phyloP scores from a whole-genome alignment of 495 filamentous ascomycete genomes.

The Lasiosphaeria ovina region DNA sequence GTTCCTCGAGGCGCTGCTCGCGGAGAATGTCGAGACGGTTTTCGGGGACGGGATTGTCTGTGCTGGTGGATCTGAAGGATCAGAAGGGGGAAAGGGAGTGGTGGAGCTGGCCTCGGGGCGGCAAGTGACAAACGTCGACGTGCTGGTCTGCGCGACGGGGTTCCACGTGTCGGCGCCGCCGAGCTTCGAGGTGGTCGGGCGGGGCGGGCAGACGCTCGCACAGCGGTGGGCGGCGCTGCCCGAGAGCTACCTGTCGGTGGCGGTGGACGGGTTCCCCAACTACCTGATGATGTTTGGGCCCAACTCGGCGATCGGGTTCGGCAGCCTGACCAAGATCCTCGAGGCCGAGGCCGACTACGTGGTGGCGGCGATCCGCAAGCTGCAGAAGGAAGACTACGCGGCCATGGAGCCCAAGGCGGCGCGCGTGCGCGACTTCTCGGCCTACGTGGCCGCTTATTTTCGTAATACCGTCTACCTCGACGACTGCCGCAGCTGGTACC shows the following conservation, averaged over 20 bases:
- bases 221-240: constrained; percentile 52
- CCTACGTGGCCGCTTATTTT: constrained; percentile 63
- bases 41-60: constrained; percentile 37
- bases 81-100: no score
- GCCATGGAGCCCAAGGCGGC: constrained; percentile 50
- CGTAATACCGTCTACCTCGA: constrained; percentile 62
- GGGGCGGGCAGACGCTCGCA: constrained; percentile 46
- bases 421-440: constrained; percentile 59
- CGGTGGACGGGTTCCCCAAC: constrained; percentile 66
- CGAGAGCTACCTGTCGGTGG: constrained; percentile 62
- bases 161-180: constrained; percentile 59
- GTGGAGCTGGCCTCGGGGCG: constrained; percentile 49
- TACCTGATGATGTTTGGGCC: constrained; percentile 61
- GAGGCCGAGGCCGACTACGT: constrained; percentile 62
- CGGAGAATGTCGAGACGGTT: constrained; percentile 62
- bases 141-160: constrained; percentile 67
- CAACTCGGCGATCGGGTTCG: constrained; percentile 56
- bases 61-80: no score
- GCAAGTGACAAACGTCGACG: constrained; percentile 42
- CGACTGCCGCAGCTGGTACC: constrained; percentile 72
- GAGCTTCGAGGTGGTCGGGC: constrained; percentile 58
- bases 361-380: constrained; percentile 61
- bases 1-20: constrained; percentile 64
- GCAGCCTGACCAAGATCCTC: constrained; percentile 53
- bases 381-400: constrained; percentile 65